phyloP scores from a whole-genome alignment of 805 yeast genomes.

The Kurtzmaniella fragi region DNA sequence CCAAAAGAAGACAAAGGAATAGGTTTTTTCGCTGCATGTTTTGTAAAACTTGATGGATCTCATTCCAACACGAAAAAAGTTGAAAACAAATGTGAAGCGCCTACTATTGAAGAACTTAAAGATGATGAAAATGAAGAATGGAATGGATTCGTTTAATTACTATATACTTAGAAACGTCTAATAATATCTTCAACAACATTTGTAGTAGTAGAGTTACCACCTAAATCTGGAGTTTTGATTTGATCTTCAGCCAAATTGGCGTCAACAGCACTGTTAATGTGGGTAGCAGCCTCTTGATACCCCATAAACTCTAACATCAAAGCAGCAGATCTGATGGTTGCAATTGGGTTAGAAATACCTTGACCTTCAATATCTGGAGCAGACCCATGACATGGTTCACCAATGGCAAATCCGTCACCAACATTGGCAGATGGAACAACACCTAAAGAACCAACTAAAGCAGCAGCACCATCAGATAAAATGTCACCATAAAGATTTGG shows the following conservation, averaged over 20 bases:
- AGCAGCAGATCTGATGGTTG: constrained; percentile 97
- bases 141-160: constrained; percentile 11
- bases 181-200: constrained; percentile 84
- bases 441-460: constrained; percentile 94
- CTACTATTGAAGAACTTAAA: not conserved
- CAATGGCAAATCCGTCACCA: constrained; percentile 92
- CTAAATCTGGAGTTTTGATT: constrained; percentile 89
- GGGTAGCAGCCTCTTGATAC: constrained; percentile 80
- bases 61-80: not conserved
- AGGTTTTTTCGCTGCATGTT: constrained; percentile 95
- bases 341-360: constrained; percentile 93
- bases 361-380: constrained; percentile 98
- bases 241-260: constrained; percentile 79
- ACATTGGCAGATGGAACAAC: constrained; percentile 98
- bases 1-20: constrained; percentile 97
- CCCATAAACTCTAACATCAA: constrained; percentile 97
- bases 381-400: constrained; percentile 99
- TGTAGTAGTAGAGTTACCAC: constrained; percentile 83
- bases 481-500: constrained; percentile 98
- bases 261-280: constrained; percentile 91
- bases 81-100: not conserved
- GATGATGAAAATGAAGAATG: constrained; percentile 11
- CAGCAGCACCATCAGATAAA: constrained; percentile 96
- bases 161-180: constrained; percentile 29
- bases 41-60: constrained; percentile 39